Conservation (phyloP, 441 rosid species). For the Rhodomyrtus psidioides region DNA sequence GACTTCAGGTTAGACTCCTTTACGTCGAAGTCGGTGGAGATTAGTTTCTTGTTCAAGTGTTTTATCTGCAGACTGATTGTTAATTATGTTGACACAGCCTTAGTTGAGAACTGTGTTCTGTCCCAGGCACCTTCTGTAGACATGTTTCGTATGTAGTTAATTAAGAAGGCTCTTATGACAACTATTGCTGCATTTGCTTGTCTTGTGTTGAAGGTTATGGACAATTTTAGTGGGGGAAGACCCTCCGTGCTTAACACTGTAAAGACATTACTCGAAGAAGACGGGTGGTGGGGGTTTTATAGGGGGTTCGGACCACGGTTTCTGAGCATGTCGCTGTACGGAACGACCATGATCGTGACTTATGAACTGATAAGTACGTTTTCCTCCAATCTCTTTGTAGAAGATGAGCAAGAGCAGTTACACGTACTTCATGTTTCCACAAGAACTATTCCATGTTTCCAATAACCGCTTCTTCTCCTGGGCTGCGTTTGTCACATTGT, state of each 20-base stretch:
- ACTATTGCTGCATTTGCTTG: not conserved
- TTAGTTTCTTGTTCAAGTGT: not conserved
- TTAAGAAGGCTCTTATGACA: not conserved
- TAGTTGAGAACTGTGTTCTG: not conserved
- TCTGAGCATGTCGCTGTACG: conserved; percentile 57
- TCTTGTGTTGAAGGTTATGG: conserved; percentile 39
- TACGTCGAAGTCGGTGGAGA: not conserved
- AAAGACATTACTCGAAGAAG: conserved; percentile 39
- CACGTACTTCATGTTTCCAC: not conserved
- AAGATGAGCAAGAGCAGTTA: not conserved
- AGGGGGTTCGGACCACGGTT: conserved; percentile 62
- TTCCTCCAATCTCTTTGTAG: not conserved
- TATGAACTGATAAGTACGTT: conserved; percentile 61
- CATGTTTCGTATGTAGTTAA: too few species aligned
- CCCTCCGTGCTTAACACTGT: conserved; percentile 51
- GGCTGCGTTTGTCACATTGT: not conserved
- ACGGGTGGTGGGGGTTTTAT: conserved; percentile 66
- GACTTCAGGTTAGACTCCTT: conserved; percentile 42
- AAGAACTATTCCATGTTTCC: not conserved
- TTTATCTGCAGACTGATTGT: not conserved
- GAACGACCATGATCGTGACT: conserved; percentile 66
- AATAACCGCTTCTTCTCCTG: not conserved
- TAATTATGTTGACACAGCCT: not conserved
- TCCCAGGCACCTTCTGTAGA: not conserved
- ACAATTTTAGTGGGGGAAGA: conserved; percentile 46